Evolutionary conservation across 495 filamentous ascomycete species (phyloP).

Genomic region (Penicillium cinerascens): DNA sequence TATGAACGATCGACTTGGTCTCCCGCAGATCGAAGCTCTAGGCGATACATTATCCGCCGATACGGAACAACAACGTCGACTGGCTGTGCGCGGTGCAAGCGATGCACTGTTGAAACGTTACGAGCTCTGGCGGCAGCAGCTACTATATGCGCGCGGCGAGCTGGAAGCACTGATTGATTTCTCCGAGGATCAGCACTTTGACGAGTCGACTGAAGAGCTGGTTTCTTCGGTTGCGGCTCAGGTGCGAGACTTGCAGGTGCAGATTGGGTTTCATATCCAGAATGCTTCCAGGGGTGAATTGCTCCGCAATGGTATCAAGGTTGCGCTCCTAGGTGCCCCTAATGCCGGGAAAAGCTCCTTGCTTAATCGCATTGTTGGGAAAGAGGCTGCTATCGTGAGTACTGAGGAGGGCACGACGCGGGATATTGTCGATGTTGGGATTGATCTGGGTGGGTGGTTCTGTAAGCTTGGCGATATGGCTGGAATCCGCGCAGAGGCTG

Average conservation of each 20-base stretch:
- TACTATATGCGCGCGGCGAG: constrained; percentile 82
- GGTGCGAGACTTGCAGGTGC: constrained; percentile 54
- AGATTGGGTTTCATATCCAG: constrained; percentile 62
- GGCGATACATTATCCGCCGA: constrained; percentile 80
- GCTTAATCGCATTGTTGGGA: constrained; percentile 84
- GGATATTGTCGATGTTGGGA: constrained; percentile 87
- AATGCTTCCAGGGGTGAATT: constrained; percentile 84
- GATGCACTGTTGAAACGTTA: constrained; percentile 72
- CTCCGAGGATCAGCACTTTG: constrained; percentile 94
- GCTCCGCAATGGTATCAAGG: constrained; percentile 76
- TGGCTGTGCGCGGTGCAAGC: constrained; percentile 75
- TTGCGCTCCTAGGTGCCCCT: constrained; percentile 84
- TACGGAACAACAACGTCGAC: constrained; percentile 88
- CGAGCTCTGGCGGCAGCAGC: constrained; percentile 72
- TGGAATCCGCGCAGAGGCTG: constrained; percentile 59
- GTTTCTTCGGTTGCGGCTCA: constrained; percentile 62
- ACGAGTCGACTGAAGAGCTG: constrained; percentile 74
- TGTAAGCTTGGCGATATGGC: constrained; percentile 91
- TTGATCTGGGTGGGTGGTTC: constrained; percentile 86
- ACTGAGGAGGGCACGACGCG: constrained; percentile 87
- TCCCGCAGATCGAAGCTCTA: constrained; percentile 92
- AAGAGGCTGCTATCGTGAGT: constrained; percentile 93
- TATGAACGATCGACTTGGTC: constrained; percentile 75
- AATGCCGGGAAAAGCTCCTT: constrained; percentile 96
- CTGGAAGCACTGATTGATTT: constrained; percentile 96